Conservation (phyloP, 345 rosid species). For the Eucalyptus cloeziana region DNA sequence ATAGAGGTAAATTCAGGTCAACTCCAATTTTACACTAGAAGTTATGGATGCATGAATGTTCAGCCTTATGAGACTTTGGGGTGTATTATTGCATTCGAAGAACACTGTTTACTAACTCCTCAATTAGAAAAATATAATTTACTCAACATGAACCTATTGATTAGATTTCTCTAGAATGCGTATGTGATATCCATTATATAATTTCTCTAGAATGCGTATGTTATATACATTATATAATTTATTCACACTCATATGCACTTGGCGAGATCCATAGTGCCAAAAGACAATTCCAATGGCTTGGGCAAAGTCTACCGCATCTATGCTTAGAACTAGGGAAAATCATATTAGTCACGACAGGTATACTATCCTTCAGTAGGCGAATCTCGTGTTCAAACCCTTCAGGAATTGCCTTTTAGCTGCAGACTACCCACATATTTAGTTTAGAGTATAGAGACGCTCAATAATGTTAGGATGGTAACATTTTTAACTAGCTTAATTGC, state of each 20-base stretch:
- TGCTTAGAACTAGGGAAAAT: too few species aligned
- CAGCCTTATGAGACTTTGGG: not conserved
- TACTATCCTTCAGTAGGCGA: too few species aligned
- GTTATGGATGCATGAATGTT: not conserved
- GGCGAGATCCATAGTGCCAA: too few species aligned
- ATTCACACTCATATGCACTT: not conserved
- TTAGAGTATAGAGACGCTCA: too few species aligned
- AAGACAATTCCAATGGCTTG: too few species aligned
- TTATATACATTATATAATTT: not conserved
- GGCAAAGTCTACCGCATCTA: too few species aligned
- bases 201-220: not conserved
- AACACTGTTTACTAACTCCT: not conserved
- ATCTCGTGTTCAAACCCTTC: too few species aligned
- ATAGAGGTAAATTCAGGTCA: not conserved
- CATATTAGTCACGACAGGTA: fast-evolving
- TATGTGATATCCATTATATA: not conserved
- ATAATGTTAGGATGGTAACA: too few species aligned
- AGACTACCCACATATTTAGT: too few species aligned
- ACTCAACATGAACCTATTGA: not conserved
- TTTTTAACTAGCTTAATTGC: too few species aligned
- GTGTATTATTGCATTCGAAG: not conserved
- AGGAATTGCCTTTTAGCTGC: fast-evolving
- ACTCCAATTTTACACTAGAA: not conserved
- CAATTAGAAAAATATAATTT: not conserved
- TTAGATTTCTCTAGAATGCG: not conserved